Percentiles rank a stretch among this genome's conserved stretches.
phyloP scores from a whole-genome alignment of 2,329 filamentous ascomycete genomes.

The Xylariaceae sp. region DNA sequence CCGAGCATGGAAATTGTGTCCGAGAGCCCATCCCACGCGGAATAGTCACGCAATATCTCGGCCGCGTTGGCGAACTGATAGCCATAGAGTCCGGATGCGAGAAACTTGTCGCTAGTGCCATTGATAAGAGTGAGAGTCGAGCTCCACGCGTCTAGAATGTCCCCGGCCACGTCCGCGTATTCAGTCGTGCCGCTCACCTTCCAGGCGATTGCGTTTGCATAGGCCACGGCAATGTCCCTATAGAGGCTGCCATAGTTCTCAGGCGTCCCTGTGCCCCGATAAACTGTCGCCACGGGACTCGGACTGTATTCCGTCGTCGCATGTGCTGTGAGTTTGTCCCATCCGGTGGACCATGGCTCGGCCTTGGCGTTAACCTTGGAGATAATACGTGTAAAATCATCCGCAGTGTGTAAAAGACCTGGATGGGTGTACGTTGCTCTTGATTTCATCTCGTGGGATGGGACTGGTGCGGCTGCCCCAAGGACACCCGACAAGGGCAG shows the following conservation, averaged over 20 bases:
- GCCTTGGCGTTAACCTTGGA: conserved; percentile 3
- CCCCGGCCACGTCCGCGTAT: conserved; percentile 37
- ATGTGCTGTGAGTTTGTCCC: conserved; percentile 21
- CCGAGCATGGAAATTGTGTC: conserved; percentile 32
- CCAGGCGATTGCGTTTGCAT: conserved; percentile 40
- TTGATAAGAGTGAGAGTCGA: conserved; percentile 32
- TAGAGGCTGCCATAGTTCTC: conserved; percentile 36
- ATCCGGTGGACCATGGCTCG: conserved; percentile 12
- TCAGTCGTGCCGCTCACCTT: conserved; percentile 35
- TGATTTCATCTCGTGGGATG: no score
- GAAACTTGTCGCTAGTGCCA: conserved; percentile 37
- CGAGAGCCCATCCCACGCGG: conserved; percentile 31
- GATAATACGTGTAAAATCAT: conserved; percentile 9
- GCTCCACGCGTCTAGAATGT: conserved; percentile 39
- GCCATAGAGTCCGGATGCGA: conserved; percentile 43
- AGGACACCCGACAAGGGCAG: no score
- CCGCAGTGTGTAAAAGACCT: conserved; percentile 11
- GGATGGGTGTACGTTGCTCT: conserved; percentile 10
- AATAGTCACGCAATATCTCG: conserved; percentile 39
- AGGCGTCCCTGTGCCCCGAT: conserved; percentile 31
- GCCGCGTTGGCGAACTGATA: conserved; percentile 47
- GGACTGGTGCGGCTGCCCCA: no score
- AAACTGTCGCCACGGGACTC: conserved; percentile 31
- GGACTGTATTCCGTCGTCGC: conserved; percentile 31
- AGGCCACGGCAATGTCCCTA: conserved; percentile 36